Evolutionary conservation across 176 grass and related monocot species (phyloP).

Genomic region (Alloteropsis semialata): DNA sequence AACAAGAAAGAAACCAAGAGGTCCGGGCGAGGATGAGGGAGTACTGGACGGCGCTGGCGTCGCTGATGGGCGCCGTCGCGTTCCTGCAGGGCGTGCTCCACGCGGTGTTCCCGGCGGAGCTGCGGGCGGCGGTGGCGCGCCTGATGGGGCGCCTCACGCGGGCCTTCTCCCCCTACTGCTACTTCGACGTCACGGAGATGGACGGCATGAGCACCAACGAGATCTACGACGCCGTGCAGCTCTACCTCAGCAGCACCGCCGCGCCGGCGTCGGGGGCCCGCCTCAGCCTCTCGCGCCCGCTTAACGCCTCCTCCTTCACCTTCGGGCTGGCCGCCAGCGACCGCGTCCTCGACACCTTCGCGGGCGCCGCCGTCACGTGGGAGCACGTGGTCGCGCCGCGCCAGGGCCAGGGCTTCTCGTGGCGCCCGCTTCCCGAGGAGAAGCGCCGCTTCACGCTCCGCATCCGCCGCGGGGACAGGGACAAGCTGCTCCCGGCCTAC

Average conservation of each 20-base stretch:
- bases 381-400: conserved; percentile 89
- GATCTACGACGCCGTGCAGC: conserved; percentile 87
- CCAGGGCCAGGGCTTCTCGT: conserved; percentile 61
- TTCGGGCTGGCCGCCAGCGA: conserved; percentile 87
- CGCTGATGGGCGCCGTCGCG: conserved; percentile 80
- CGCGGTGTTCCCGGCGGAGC: conserved; percentile 68
- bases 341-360: conserved; percentile 63
- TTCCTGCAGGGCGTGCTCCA: conserved; percentile 63
- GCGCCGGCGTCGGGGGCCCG: conserved; percentile 44
- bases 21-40: conserved; percentile 56
- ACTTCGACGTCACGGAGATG: conserved; percentile 91
- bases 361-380: conserved; percentile 65
- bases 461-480: conserved; percentile 66
- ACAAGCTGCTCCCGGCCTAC: conserved; percentile 62
- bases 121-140: conserved; percentile 47
- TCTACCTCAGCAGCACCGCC: conserved; percentile 77
- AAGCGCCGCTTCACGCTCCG: conserved; percentile 90
- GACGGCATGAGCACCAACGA: conserved; percentile 95
- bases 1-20: no score
- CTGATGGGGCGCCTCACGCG: conserved; percentile 43
- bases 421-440: conserved; percentile 86
- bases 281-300: conserved; percentile 66
- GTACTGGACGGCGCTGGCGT: conserved; percentile 76
- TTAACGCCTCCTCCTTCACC: conserved; percentile 83
- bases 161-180: conserved; percentile 69